phyloP scores from a whole-genome alignment of 139 green algal genomes.

The Pedinophyceae sp. region DNA sequence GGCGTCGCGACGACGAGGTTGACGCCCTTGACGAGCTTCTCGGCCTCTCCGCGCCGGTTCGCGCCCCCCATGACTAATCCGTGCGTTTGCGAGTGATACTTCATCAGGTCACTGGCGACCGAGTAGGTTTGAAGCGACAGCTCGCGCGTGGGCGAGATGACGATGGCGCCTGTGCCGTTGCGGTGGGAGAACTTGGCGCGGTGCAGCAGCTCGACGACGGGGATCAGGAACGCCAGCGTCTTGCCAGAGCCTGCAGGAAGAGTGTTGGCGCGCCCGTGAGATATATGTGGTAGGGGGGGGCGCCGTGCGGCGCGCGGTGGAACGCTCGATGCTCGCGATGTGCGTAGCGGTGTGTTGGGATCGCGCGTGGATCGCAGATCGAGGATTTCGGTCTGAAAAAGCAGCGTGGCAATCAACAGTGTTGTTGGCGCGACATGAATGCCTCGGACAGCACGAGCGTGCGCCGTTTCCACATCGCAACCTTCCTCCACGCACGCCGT shows the following conservation, averaged over 20 bases:
- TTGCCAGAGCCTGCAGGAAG: conserved; percentile 82
- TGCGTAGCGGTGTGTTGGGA: too few relatives aligned
- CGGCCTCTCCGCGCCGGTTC: conserved; percentile 87
- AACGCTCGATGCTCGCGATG: too few relatives aligned
- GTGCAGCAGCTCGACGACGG: conserved; percentile 78
- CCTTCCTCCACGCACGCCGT: too few relatives aligned
- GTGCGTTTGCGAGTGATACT: conserved; percentile 84
- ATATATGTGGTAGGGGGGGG: too few relatives aligned
- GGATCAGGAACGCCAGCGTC: conserved; percentile 94
- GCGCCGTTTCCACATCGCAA: too few relatives aligned
- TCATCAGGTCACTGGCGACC: conserved; percentile 81
- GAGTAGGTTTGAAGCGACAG: conserved; percentile 89
- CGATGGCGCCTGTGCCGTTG: conserved; percentile 81
- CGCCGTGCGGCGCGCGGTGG: too few relatives aligned
- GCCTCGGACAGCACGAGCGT: too few relatives aligned
- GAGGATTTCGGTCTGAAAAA: too few relatives aligned
- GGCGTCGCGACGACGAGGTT: conserved; percentile 90
- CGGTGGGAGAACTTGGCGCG: conserved; percentile 81
- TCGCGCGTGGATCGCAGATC: too few relatives aligned
- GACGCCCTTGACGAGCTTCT: conserved; percentile 85
- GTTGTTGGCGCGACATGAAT: too few relatives aligned
- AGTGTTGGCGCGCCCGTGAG: too few relatives aligned
- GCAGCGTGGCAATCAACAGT: too few relatives aligned
- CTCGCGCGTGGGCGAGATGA: conserved; percentile 90
- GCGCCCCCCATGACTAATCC: conserved; percentile 92